Evolutionary conservation across 768 basidiomycete species (phyloP).

Genomic region (Hericium rajendrae): DNA sequence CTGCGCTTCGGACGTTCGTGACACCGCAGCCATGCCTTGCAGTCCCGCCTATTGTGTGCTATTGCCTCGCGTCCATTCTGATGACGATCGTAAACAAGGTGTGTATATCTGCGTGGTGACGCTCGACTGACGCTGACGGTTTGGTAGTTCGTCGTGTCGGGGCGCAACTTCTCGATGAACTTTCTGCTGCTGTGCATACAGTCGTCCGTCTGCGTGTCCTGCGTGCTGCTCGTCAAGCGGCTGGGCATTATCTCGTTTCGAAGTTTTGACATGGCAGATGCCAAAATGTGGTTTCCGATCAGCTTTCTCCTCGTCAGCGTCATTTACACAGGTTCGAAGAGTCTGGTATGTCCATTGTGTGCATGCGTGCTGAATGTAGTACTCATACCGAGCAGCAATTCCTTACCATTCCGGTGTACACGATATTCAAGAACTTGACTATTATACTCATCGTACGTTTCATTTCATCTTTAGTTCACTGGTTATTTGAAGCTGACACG

Average conservation of each 20-base stretch:
- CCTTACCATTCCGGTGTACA: constrained; percentile 93
- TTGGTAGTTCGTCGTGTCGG: constrained; percentile 86
- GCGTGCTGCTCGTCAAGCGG: constrained; percentile 67
- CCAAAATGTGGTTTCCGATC: constrained; percentile 91
- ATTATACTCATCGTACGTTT: constrained; percentile 88
- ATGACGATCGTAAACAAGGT: constrained; percentile 99
- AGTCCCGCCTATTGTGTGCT: constrained; percentile 80
- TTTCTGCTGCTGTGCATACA: constrained; percentile 91
- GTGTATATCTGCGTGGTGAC: constrained; percentile 7
- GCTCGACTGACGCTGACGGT: neutral
- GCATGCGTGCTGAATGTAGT: neutral
- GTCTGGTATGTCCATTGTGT: constrained; percentile 54
- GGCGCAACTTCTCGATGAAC: constrained; percentile 90
- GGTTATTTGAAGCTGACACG: neutral
- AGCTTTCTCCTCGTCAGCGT: constrained; percentile 86
- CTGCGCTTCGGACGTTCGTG: neutral
- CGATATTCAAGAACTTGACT: constrained; percentile 99
- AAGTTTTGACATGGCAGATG: constrained; percentile 72
- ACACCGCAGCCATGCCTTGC: neutral
- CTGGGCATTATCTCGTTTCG: constrained; percentile 77
- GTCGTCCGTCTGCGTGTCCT: constrained; percentile 74
- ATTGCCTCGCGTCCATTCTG: constrained; percentile 86
- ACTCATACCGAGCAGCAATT: constrained; percentile 59
- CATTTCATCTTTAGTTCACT: neutral
- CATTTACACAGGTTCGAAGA: constrained; percentile 97